Conservation (phyloP, 805 yeast species). For the Blastobotrys parvus region DNA sequence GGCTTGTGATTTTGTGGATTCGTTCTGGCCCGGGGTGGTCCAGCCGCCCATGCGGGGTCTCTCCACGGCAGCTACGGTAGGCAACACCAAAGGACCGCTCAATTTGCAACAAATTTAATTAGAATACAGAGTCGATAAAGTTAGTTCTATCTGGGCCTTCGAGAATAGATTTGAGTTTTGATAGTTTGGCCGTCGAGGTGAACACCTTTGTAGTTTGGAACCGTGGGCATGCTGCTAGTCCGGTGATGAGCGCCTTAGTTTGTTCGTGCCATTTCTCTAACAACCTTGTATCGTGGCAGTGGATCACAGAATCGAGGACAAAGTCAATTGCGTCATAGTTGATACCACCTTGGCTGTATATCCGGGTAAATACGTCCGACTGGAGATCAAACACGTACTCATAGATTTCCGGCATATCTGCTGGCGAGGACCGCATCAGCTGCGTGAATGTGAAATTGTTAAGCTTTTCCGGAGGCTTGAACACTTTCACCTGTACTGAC, state of each 20-base stretch:
- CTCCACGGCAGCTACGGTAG: no score
- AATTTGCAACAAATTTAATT: no score
- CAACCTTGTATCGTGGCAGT: neutral
- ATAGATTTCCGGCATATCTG: slow-evolving; percentile 12
- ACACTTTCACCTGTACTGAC: no score
- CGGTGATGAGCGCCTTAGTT: neutral
- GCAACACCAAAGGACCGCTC: no score
- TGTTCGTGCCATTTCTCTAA: slow-evolving; percentile 3
- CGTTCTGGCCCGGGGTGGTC: slow-evolving; percentile 25
- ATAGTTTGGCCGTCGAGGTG: neutral
- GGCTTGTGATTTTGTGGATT: slow-evolving; percentile 17
- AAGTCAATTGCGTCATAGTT: slow-evolving; percentile 19
- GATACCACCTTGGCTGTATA: slow-evolving; percentile 14
- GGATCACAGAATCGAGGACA: slow-evolving; percentile 12
- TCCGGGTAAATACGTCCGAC: slow-evolving; percentile 2
- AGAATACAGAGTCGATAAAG: no score
- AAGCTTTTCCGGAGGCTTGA: slow-evolving; percentile 10
- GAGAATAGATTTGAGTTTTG: neutral
- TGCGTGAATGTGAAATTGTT: slow-evolving; percentile 13
- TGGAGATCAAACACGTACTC: slow-evolving; percentile 10
- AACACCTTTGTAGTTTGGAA: slow-evolving; percentile 8
- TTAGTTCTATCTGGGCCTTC: no score
- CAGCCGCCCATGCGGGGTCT: slow-evolving; percentile 18
- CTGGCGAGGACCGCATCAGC: slow-evolving; percentile 13
- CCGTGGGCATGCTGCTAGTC: slow-evolving; percentile 5